Base-by-base conservation (phyloP, 108 stramenopile genomes). In the Seminavis robusta region DNA sequence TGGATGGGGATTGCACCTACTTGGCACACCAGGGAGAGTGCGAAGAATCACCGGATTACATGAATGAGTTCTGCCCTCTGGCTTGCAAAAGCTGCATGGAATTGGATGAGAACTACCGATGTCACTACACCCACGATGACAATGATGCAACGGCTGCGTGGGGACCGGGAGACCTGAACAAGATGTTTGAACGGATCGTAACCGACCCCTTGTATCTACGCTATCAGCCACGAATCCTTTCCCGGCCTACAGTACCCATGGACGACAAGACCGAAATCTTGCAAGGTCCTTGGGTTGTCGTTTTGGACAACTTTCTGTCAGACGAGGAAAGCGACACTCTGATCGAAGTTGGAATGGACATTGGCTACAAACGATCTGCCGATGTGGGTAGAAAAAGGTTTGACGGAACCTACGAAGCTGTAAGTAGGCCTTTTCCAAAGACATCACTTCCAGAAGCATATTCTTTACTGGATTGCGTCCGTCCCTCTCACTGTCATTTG, bases 41-140 rank as follows among this genome's bases (percentile, higher is more conserved):
- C 47, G 54, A 69, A 0, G 28, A 33, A 13, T 76, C 76, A 47
- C 67, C 71, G 24, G 37, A 21, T 8, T 83, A 65, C 53, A 79
- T 83, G 81, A 61, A 51, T 26, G 26, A 23, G 17, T 52, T 79
- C 29, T 94, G 93, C 58, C 86, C 79, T 42, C 89, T 89, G 2
- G 83, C 78, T 2, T 94, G 93, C 59, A 60, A 72, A 55, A 60
- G 78, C 6, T 94, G 93, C 56, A 61, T 80, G 13, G 19, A 61
- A 24, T 30, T 92, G 25, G 52, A 72, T 33, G 69, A 81, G 61
- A 60, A 81, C 21, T 44, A 57, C n/a, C 74, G 80, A 8, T 92
- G 91, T 52, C 83, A 83, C 0, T 65, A 71, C 20, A 63, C 78
- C 28, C 15, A 44, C 0, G 50, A 77, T 56, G 56, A 66, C 5